Evolutionary conservation across 495 filamentous ascomycete species (phyloP).

Genomic region (Margaritispora aquatica): DNA sequence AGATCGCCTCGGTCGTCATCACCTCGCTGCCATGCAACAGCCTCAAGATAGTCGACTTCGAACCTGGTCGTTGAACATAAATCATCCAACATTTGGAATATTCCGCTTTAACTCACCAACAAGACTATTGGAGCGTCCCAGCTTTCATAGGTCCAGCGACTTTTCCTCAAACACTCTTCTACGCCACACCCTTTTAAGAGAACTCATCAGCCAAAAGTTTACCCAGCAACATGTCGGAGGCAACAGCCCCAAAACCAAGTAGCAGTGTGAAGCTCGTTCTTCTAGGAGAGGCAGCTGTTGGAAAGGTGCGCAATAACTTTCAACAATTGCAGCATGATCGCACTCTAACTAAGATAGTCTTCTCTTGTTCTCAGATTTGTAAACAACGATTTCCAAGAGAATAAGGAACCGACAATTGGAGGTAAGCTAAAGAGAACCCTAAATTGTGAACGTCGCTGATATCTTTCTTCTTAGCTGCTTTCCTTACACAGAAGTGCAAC

Average conservation of each 20-base stretch:
- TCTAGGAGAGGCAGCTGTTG: slow-evolving; percentile 93
- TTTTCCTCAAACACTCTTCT: neutral
- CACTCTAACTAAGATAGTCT: slow-evolving; percentile 49
- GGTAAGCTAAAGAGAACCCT: slow-evolving; percentile 48
- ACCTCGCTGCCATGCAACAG: slow-evolving; percentile 1
- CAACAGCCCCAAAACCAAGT: slow-evolving; percentile 74
- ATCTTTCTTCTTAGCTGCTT: slow-evolving; percentile 61
- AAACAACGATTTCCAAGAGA: slow-evolving; percentile 99
- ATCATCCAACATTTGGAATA: neutral
- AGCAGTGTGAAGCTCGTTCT: slow-evolving; percentile 99
- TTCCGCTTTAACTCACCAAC: neutral
- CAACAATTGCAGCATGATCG: neutral
- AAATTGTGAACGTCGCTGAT: slow-evolving; percentile 1
- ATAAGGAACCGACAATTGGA: slow-evolving; percentile 99
- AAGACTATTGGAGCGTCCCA: neutral
- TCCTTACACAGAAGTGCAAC: slow-evolving; percentile 96
- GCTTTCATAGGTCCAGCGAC: neutral
- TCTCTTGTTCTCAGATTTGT: slow-evolving; percentile 97
- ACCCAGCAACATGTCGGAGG: slow-evolving; percentile 38
- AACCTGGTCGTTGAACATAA: neutral
- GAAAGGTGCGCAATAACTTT: slow-evolving; percentile 66
- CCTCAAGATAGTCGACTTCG: slow-evolving; percentile 6
- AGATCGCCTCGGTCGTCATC: neutral
- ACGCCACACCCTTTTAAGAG: too few species aligned
- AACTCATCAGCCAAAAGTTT: neutral